Evolutionary conservation across 2,329 filamentous ascomycete genomes (phyloP).

Genomic region (Claviceps sp.): DNA sequence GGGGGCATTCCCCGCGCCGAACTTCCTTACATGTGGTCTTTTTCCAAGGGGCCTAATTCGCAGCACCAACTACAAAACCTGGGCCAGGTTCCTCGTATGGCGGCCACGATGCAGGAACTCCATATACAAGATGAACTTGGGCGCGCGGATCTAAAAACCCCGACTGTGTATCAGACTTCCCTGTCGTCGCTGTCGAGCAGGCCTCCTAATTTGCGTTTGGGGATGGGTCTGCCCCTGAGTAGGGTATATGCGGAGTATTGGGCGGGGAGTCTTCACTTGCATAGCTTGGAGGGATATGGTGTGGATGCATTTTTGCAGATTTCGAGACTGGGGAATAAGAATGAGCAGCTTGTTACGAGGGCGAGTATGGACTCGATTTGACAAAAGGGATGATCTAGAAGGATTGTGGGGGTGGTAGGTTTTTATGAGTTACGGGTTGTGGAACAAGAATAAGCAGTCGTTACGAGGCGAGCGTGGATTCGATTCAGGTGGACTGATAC

Average conservation of each 20-base stretch:
- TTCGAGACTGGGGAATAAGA: constrained; percentile 92
- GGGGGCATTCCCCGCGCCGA: constrained; percentile 80
- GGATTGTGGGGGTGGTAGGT: background rate
- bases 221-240: constrained; percentile 88
- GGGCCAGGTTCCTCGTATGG: constrained; percentile 74
- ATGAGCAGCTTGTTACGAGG: constrained; percentile 75
- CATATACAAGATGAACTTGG: constrained; percentile 33
- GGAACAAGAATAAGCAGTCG: too few relatives aligned
- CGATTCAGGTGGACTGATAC: too few relatives aligned
- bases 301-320: constrained; percentile 95
- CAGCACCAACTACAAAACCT: constrained; percentile 72
- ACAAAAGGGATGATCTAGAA: background rate
- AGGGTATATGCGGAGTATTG: constrained; percentile 95
- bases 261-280: constrained; percentile 82
- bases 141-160: constrained; percentile 28
- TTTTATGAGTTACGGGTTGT: too few relatives aligned
- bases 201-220: constrained; percentile 74
- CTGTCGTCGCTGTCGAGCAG: constrained; percentile 68
- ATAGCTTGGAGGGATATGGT: constrained; percentile 89
- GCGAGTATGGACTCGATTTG: constrained; percentile 62
- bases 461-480: too few relatives aligned
- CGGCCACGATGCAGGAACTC: constrained; percentile 85
- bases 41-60: constrained; percentile 79
- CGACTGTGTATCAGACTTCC: constrained; percentile 40
- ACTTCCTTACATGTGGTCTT: constrained; percentile 88